These are phyloP conservation scores for Paxillus rubicundulus DNA, from an alignment of 768 basidiomycete species.

Conservation along the genomic window DNA sequence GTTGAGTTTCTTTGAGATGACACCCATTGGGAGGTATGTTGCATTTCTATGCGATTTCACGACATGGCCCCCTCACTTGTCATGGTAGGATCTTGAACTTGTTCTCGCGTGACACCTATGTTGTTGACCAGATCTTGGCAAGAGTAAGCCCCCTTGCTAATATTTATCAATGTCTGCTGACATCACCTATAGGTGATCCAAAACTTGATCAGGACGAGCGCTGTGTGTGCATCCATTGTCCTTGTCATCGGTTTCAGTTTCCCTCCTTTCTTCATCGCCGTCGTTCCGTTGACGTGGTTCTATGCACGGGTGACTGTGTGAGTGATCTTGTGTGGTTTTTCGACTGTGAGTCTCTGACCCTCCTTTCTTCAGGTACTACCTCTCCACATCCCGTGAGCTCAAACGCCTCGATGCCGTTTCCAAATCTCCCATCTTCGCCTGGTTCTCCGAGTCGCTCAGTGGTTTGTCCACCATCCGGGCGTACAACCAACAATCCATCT, in stretches of 20 bases:
- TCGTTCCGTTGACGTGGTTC: conserved; percentile 75
- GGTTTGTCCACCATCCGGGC: conserved; percentile 85
- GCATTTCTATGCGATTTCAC: not conserved
- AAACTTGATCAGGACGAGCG: conserved; percentile 63
- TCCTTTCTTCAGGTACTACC: conserved; percentile 63
- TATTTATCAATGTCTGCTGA: not conserved
- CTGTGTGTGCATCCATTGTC: conserved; percentile 56
- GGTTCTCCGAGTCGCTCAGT: conserved; percentile 75
- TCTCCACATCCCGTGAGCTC: conserved; percentile 81
- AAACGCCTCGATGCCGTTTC: conserved; percentile 88
- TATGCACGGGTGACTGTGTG: conserved; percentile 81
- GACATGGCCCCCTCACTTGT: not conserved
- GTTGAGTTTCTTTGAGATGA: conserved; percentile 85
- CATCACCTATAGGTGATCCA: conserved; percentile 49
- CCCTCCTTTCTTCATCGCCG: conserved; percentile 74
- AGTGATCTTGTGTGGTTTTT: conserved; percentile 16
- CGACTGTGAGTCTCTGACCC: not conserved
- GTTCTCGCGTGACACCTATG: conserved; percentile 86
- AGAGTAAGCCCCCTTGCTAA: conserved; percentile 38
- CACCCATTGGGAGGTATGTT: conserved; percentile 75
- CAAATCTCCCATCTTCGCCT: conserved; percentile 87
- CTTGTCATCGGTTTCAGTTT: conserved; percentile 79
- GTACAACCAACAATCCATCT: conserved; percentile 67
- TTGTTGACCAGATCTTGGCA: conserved; percentile 80
- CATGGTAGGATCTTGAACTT: conserved; percentile 73